Evolutionary conservation across 2,329 filamentous ascomycete species (phyloP).

Genomic region (Venturia effusa): DNA sequence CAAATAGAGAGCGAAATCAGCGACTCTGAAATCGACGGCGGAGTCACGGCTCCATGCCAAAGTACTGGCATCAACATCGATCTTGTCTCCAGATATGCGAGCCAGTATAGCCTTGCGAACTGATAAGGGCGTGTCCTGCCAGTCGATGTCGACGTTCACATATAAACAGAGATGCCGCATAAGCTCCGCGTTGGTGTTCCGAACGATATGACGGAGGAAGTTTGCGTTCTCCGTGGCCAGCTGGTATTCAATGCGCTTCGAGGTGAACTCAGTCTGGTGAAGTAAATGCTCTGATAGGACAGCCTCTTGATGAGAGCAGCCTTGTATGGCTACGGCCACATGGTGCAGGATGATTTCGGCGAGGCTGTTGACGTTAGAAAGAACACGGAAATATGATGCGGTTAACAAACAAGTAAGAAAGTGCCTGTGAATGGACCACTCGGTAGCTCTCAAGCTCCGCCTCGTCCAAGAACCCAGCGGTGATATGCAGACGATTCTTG

Average conservation of each 20-base stretch:
- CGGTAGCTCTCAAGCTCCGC: background rate
- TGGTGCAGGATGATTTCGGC: conserved; percentile 1
- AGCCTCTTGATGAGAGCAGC: background rate
- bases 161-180: background rate
- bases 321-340: background rate
- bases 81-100: background rate
- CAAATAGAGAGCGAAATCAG: background rate
- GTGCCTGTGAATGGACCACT: background rate
- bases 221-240: background rate
- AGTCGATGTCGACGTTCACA: background rate
- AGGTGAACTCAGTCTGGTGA: background rate
- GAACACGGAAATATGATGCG: background rate
- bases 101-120: conserved; percentile 1
- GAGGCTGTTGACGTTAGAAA: background rate
- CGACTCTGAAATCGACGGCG: background rate
- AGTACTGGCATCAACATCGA: background rate
- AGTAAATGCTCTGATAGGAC: conserved; percentile 1
- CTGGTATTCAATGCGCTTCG: background rate
- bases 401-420: conserved; percentile 1
- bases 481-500: background rate
- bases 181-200: background rate
- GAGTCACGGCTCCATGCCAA: background rate
- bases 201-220: background rate
- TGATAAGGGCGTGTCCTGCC: background rate
- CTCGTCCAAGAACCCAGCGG: conserved; percentile 4